Percentiles rank a stretch among this genome's conserved stretches.
These are phyloP conservation scores for Paspalum vaginatum DNA, from an alignment of 176 grass and related monocot genomes.

Conservation along the genomic window DNA sequence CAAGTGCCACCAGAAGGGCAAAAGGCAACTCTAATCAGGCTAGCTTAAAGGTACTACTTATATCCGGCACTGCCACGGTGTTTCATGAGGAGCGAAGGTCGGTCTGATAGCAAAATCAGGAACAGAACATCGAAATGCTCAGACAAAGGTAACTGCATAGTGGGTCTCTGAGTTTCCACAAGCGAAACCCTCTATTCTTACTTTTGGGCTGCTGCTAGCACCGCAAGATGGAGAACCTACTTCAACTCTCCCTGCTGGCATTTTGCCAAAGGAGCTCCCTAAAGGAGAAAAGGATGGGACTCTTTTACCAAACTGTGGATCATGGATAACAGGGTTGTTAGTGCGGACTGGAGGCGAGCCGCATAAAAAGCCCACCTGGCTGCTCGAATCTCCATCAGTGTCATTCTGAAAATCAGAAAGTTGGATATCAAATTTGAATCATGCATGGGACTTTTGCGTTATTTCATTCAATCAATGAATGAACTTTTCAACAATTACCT, in stretches of 20 bases:
- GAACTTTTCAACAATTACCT: conserved; percentile 50
- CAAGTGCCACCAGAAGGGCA: conserved; percentile 45
- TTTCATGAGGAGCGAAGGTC: neutral
- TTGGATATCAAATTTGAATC: conserved; percentile 16
- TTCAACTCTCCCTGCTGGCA: conserved; percentile 48
- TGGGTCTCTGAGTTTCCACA: conserved; percentile 62
- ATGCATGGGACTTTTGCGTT: neutral
- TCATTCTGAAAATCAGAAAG: conserved; percentile 56
- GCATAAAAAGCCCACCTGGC: conserved; percentile 63
- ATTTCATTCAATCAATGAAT: neutral
- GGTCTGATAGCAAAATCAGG: conserved; percentile 37
- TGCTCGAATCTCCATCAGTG: conserved; percentile 54
- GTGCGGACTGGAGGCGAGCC: conserved; percentile 84
- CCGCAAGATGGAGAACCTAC: conserved; percentile 71
- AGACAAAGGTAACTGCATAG: conserved; percentile 64
- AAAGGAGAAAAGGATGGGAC: conserved; percentile 61
- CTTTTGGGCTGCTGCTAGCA: conserved; percentile 74
- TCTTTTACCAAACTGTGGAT: conserved; percentile 66
- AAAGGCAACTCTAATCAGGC: conserved; percentile 17
- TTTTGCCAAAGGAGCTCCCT: conserved; percentile 53
- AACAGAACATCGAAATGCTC: conserved; percentile 42
- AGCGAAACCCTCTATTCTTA: conserved; percentile 88
- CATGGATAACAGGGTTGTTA: conserved; percentile 80
- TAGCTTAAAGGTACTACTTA: conserved; percentile 44
- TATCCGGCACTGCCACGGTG: conserved; percentile 15